Percentiles rank a stretch among this genome's conserved stretches.
Evolutionary conservation across 2,329 filamentous ascomycete genomes (phyloP).

Genomic region (Ilyonectria robusta): DNA sequence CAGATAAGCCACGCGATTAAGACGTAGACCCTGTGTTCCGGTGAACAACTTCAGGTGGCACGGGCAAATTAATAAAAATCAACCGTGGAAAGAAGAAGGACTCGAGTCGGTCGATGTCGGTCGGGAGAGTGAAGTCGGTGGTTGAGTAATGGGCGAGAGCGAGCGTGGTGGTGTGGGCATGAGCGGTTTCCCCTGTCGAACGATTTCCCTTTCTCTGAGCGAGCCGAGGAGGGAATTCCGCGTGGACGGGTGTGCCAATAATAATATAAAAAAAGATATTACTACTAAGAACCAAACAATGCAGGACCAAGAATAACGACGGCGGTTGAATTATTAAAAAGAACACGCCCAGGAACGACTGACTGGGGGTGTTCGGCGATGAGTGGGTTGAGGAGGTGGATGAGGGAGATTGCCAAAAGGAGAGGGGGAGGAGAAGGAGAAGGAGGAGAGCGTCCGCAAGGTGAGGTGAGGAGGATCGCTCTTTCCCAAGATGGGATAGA

Average conservation of each 20-base stretch:
- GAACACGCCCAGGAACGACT: conserved; percentile 39
- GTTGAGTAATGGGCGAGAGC: conserved; percentile 10
- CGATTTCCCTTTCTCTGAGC: conserved; percentile 7
- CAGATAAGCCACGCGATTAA: conserved; percentile 17
- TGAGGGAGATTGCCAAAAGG: conserved; percentile 18
- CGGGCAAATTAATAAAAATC: neutral
- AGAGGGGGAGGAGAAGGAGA: conserved; percentile 1
- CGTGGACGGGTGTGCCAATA: neutral
- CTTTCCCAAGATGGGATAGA: conserved; percentile 29
- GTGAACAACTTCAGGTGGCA: neutral
- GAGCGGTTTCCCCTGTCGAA: conserved; percentile 6
- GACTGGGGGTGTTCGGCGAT: conserved; percentile 20
- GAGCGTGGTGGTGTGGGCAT: conserved; percentile 1
- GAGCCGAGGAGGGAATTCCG: conserved; percentile 8
- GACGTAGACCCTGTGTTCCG: conserved; percentile 7
- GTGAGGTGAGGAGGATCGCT: conserved; percentile 21
- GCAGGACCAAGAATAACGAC: conserved; percentile 27
- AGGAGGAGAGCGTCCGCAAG: conserved; percentile 1
- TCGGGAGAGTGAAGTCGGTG: conserved; percentile 8
- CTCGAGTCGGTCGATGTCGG: conserved; percentile 4
- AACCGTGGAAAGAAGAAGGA: conserved; percentile 5
- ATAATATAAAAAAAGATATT: conserved; percentile 11
- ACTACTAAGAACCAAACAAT: conserved; percentile 28
- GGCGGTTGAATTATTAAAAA: conserved; percentile 38
- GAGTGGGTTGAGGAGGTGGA: conserved; percentile 8